Evolutionary conservation across 2,329 filamentous ascomycete genomes (phyloP).

Genomic region (Colletotrichum lini): DNA sequence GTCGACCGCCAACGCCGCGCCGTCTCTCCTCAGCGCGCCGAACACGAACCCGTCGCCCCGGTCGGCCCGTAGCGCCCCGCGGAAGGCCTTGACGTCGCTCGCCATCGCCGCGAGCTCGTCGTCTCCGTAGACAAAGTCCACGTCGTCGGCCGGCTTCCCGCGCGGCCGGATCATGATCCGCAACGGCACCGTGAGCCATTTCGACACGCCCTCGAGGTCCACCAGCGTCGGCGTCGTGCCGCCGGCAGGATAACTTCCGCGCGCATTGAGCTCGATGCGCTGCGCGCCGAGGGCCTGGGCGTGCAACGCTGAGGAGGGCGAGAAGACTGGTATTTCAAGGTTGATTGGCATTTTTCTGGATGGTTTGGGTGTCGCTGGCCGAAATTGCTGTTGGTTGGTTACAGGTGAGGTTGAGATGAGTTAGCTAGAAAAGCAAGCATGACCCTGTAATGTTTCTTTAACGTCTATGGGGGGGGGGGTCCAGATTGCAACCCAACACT

Average conservation of each 20-base stretch:
- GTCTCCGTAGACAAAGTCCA: constrained; percentile 65
- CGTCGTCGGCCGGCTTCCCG: constrained; percentile 47
- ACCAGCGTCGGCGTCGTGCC: constrained; percentile 65
- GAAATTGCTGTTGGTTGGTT: not conserved
- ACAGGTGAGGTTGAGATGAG: constrained; percentile 1
- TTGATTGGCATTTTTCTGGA: constrained; percentile 44
- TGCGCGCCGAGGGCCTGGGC: constrained; percentile 61
- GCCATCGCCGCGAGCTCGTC: constrained; percentile 62
- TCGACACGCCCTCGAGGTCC: constrained; percentile 52
- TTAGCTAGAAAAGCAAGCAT: not conserved
- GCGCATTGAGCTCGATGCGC: constrained; percentile 69
- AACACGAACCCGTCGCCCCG: constrained; percentile 72
- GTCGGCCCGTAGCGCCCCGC: constrained; percentile 52
- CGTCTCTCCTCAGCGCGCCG: constrained; percentile 56
- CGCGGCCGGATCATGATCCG: constrained; percentile 71
- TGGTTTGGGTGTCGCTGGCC: not conserved
- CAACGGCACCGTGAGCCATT: constrained; percentile 55
- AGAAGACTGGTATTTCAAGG: constrained; percentile 71
- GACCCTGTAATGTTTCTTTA: not conserved
- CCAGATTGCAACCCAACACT: not conserved
- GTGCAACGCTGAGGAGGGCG: constrained; percentile 54
- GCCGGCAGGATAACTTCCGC: constrained; percentile 64
- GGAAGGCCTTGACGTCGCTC: constrained; percentile 49
- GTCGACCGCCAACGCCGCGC: constrained; percentile 54
- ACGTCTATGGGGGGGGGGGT: not conserved